A percentile compares a stretch with the other conserved stretches of the same genome.
phyloP scores from a whole-genome alignment of 768 basidiomycete species.

The Multifurca ochricompacta region DNA sequence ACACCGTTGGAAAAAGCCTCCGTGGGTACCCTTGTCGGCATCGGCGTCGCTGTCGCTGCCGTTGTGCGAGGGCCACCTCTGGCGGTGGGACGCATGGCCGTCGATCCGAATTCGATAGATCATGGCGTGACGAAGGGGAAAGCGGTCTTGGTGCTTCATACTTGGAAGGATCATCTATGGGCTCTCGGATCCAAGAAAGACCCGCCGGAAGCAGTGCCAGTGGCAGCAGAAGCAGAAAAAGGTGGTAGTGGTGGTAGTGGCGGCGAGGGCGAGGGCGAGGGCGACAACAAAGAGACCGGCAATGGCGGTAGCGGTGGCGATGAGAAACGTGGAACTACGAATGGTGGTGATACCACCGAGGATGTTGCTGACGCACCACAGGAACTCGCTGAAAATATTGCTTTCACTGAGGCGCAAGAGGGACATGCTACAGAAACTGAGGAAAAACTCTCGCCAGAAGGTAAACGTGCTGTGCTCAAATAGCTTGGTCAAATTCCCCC shows the following conservation, averaged over 20 bases:
- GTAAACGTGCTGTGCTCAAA: conserved; percentile 16
- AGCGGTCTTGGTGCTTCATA: conserved; percentile 64
- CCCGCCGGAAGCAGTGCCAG: conserved; percentile 35
- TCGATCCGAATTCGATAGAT: conserved; percentile 28
- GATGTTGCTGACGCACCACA: conserved; percentile 17
- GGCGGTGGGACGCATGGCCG: conserved; percentile 68
- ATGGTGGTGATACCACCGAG: conserved; percentile 2
- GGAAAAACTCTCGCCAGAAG: conserved; percentile 24
- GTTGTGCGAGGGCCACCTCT: conserved; percentile 46
- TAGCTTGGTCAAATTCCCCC: neutral
- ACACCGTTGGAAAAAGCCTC: conserved; percentile 36
- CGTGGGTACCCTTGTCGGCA: conserved; percentile 51
- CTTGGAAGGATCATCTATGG: conserved; percentile 74
- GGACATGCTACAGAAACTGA: neutral
- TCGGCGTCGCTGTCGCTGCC: conserved; percentile 41
- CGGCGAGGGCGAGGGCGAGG: no score
- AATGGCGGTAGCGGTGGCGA: conserved; percentile 4
- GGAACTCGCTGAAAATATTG: conserved; percentile 21
- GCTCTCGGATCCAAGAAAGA: conserved; percentile 58
- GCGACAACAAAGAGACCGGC: conserved; percentile 18
- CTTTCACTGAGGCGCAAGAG: neutral
- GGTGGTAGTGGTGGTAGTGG: conserved; percentile 8
- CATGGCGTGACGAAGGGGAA: conserved; percentile 53
- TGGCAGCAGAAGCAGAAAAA: conserved; percentile 12
- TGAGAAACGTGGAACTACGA: no score